Base-by-base conservation (phyloP, 768 basidiomycete genomes). In the Mycena epipterygia region DNA sequence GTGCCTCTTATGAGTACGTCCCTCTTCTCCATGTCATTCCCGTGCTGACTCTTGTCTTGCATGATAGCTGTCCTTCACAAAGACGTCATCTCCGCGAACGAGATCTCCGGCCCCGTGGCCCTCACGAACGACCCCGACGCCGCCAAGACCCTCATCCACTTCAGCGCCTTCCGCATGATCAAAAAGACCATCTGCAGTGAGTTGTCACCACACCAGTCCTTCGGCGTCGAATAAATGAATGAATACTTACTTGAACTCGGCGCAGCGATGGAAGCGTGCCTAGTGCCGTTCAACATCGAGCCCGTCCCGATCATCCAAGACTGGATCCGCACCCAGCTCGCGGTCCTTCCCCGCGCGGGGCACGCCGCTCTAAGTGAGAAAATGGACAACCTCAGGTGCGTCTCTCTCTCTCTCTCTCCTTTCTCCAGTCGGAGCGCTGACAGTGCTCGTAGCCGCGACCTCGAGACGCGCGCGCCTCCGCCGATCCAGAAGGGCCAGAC, bases 201-300 rank as follows among this genome's bases (percentile, higher is more conserved):
- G 69, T 32, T 27, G 23, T 48, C 29, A 25, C 30, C 25, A 30
- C 52, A 0, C 33, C 39, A n/a, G 25, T 48, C 49, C 37, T 29
- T 33, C 12, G 19, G 3, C 33, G 29, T 8, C 13, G n/a, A 6
- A 8, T 21, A n/a, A 46, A 11, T 42, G 41, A 7, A 21, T 7
- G 9, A 6, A n/a, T 23, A 17, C 14, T 49, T 73, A 48, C 27
- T n/a, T 39, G 9, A 19, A 7, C 30, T 27, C 76, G 35, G 19
- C 27, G 51, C 66, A 88, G 87, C 77, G 4, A 84, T 89, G 81
- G 87, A 89, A 66, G 81, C 79, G 55, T 85, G 84, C 29, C 84
- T 87, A 33, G 75, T 83, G 7, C 83, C 82, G 5, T 88, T 87
- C 67, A 79, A 80, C 7, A 80, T 85, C 61, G 71, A 76, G 6